Evolutionary conservation across 257 asterid genomes (phyloP).

Genomic region (Marsdenia floribunda): DNA sequence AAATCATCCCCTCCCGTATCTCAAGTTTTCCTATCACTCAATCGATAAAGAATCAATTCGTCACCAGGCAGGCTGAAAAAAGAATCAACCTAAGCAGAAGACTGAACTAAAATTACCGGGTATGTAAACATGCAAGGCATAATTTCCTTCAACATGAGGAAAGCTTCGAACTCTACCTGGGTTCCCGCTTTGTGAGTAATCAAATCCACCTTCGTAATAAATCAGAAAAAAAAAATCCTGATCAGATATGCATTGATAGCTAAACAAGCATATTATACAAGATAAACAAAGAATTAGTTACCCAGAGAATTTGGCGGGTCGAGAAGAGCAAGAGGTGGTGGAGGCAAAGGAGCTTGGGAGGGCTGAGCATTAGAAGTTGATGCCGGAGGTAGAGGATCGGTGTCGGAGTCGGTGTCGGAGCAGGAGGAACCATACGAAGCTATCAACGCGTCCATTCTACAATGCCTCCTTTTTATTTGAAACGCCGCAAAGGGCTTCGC

Average conservation of each 20-base stretch:
- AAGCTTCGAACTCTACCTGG: constrained; percentile 69
- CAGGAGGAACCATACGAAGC: constrained; percentile 84
- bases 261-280: not conserved
- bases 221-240: constrained; percentile 38
- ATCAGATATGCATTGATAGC: constrained; percentile 8
- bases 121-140: constrained; percentile 80
- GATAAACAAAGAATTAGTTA: constrained; percentile 1
- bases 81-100: constrained; percentile 2
- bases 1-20: not conserved
- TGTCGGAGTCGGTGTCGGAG: constrained; percentile 40
- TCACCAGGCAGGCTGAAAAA: not conserved
- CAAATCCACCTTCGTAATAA: constrained; percentile 40
- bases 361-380: constrained; percentile 1
- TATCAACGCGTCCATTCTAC: constrained; percentile 65
- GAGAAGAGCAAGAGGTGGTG: constrained; percentile 74
- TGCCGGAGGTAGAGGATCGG: constrained; percentile 20
- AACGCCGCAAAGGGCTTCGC: not conserved
- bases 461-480: not conserved
- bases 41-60: not conserved
- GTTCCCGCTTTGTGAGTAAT: constrained; percentile 28
- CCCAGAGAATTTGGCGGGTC: constrained; percentile 55
- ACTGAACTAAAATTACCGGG: constrained; percentile 50
- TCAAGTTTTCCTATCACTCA: not conserved
- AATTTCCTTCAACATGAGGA: constrained; percentile 90
- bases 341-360: constrained; percentile 48